phyloP scores from a whole-genome alignment of 2,329 filamentous ascomycete genomes.

The Aspergillus candidus region DNA sequence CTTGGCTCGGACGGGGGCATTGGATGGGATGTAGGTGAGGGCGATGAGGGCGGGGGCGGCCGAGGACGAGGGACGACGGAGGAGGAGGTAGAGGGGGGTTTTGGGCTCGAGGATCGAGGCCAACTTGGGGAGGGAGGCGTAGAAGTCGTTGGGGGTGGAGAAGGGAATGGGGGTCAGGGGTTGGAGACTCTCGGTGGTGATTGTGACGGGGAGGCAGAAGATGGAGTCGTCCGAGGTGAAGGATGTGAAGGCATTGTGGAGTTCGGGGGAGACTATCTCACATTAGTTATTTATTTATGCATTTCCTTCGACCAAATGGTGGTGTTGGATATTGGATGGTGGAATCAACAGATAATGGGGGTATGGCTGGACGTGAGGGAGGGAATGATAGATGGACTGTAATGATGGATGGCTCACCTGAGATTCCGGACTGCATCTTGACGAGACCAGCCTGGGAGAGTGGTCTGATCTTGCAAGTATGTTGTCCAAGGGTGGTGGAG shows the following conservation, averaged over 20 bases:
- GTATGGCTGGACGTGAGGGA: constrained; percentile 1
- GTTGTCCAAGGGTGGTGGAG: constrained; percentile 5
- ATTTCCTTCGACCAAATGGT: constrained; percentile 5
- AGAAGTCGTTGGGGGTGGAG: constrained; percentile 41
- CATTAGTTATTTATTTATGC: background rate
- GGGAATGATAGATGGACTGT: constrained; percentile 2
- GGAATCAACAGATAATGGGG: background rate
- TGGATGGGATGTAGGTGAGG: constrained; percentile 58
- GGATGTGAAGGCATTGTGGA: constrained; percentile 42
- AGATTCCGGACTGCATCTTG: constrained; percentile 46
- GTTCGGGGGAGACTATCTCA: constrained; percentile 38
- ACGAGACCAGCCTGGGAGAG: constrained; percentile 10
- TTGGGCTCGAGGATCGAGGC: constrained; percentile 48
- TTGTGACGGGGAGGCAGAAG: constrained; percentile 44
- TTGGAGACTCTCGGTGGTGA: constrained; percentile 39
- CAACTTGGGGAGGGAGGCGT: constrained; percentile 46
- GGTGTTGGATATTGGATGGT: background rate
- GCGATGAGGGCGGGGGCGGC: constrained; percentile 39
- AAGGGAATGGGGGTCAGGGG: constrained; percentile 37
- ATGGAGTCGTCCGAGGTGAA: constrained; percentile 37
- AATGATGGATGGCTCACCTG: constrained; percentile 28
- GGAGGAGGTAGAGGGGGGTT: constrained; percentile 55
- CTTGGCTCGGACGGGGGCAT: constrained; percentile 59
- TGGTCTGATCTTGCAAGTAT: constrained; percentile 6
- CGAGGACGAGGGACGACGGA: constrained; percentile 43